These are phyloP conservation scores for Hypoxylon sp. DNA, from an alignment of 2,329 filamentous ascomycete genomes.

Conservation along the genomic window DNA sequence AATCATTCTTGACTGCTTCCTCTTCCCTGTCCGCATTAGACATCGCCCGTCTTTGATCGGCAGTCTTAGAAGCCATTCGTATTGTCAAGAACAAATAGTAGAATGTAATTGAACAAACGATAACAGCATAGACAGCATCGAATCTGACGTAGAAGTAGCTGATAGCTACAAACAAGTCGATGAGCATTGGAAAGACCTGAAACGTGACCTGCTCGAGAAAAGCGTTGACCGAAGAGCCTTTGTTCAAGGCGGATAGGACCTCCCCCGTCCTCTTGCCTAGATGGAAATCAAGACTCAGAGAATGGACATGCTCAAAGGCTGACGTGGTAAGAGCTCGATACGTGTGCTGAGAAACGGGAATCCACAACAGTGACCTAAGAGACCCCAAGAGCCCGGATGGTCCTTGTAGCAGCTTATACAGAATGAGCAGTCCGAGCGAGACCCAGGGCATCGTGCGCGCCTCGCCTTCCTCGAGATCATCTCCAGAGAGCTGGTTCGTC, in stretches of 20 bases:
- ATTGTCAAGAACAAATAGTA: slow-evolving; percentile 98
- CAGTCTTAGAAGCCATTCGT: slow-evolving; percentile 92
- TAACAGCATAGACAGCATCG: slow-evolving; percentile 89
- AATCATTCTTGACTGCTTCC: slow-evolving; percentile 98
- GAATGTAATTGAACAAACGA: slow-evolving; percentile 91
- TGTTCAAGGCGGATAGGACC: slow-evolving; percentile 94
- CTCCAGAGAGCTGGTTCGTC: slow-evolving; percentile 75
- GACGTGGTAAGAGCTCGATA: slow-evolving; percentile 95
- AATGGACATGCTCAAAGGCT: slow-evolving; percentile 97
- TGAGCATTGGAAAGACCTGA: slow-evolving; percentile 92
- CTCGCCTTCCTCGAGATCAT: slow-evolving; percentile 63
- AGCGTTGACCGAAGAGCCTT: slow-evolving; percentile 94
- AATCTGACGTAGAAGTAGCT: slow-evolving; percentile 83
- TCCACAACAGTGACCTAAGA: slow-evolving; percentile 87
- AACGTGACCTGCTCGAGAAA: slow-evolving; percentile 98
- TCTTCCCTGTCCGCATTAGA: slow-evolving; percentile 95
- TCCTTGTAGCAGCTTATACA: slow-evolving; percentile 86
- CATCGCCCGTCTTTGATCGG: slow-evolving; percentile 91
- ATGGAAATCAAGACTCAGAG: slow-evolving; percentile 95
- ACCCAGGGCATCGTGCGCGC: slow-evolving; percentile 74
- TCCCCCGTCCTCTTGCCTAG: slow-evolving; percentile 97
- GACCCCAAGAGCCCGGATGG: slow-evolving; percentile 89
- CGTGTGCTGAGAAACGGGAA: slow-evolving; percentile 96
- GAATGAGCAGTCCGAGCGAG: slow-evolving; percentile 80
- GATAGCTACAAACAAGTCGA: slow-evolving; percentile 89